Conservation (phyloP, 2,329 filamentous ascomycete species). For the Daldinia sp. region DNA sequence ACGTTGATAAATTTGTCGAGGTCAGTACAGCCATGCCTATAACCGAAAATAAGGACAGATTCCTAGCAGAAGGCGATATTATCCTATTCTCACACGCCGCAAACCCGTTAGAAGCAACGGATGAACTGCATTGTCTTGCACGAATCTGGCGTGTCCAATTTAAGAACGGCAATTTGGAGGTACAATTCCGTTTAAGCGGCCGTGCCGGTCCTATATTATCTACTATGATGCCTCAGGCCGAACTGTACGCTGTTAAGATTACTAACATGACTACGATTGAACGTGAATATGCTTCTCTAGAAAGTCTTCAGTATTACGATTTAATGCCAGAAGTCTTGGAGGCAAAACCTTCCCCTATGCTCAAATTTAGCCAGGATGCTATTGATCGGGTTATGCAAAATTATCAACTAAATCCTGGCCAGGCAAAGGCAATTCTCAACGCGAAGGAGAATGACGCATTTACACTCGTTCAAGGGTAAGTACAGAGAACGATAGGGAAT, state of each 20-base stretch:
- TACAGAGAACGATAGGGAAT: background rate
- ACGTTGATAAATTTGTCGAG: slow-evolving; percentile 92
- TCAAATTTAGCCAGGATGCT: slow-evolving; percentile 79
- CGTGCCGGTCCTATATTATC: slow-evolving; percentile 67
- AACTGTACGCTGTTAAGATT: slow-evolving; percentile 80
- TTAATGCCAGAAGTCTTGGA: slow-evolving; percentile 90
- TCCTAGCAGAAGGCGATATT: slow-evolving; percentile 85
- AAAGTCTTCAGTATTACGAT: slow-evolving; percentile 94
- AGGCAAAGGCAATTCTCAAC: slow-evolving; percentile 90
- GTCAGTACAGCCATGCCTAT: slow-evolving; percentile 84
- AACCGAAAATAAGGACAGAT: slow-evolving; percentile 73
- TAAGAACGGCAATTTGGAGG: slow-evolving; percentile 82
- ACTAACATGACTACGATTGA: slow-evolving; percentile 95
- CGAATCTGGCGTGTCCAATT: slow-evolving; percentile 81
- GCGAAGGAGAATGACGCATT: slow-evolving; percentile 97
- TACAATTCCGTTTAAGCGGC: slow-evolving; percentile 84
- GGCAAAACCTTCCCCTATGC: slow-evolving; percentile 87
- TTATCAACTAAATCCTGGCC: slow-evolving; percentile 86
- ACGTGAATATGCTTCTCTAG: slow-evolving; percentile 90
- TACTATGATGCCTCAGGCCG: slow-evolving; percentile 72
- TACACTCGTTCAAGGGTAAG: slow-evolving; percentile 88
- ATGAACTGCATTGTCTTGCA: slow-evolving; percentile 82
- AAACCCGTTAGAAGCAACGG: slow-evolving; percentile 71
- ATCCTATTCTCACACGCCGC: slow-evolving; percentile 80
- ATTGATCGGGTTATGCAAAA: slow-evolving; percentile 74